Evolutionary conservation across 805 yeast species (phyloP).

Genomic region (Nakazawaea peltata): DNA sequence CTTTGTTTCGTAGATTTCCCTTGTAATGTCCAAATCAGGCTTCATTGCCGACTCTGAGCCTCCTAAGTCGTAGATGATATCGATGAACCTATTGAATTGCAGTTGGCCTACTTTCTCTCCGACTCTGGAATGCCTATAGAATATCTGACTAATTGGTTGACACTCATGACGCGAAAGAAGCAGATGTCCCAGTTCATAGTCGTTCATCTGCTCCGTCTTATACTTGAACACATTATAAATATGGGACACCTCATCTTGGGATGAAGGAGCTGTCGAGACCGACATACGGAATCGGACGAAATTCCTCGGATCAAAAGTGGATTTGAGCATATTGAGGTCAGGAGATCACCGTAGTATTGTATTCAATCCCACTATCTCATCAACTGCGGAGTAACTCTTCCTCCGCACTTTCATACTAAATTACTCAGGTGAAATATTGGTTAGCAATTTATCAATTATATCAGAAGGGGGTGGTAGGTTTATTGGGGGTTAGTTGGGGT

Average conservation of each 20-base stretch:
- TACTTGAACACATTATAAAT: constrained; percentile 8
- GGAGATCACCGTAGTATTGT: no score
- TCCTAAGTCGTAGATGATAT: constrained; percentile 3
- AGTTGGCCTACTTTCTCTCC: background rate
- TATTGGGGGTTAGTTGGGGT: no score
- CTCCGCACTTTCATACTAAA: no score
- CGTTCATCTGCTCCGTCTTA: background rate
- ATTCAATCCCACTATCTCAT: no score
- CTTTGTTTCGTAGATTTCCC: constrained; percentile 1
- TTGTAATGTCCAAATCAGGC: background rate
- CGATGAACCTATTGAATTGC: constrained; percentile 6
- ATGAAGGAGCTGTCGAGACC: constrained; percentile 2
- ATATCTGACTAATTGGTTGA: constrained; percentile 1
- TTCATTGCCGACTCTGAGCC: background rate
- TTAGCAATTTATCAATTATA: no score
- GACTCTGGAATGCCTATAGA: constrained; percentile 3
- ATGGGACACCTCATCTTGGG: constrained; percentile 6
- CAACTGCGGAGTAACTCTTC: no score
- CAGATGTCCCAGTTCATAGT: background rate
- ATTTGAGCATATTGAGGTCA: constrained; percentile 1
- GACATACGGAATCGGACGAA: constrained; percentile 6
- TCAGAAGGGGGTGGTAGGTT: no score
- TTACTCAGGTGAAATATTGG: no score
- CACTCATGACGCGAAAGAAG: background rate
- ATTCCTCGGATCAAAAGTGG: background rate